Evolutionary conservation across 108 stramenopile species (phyloP).

Genomic region (Parietichytrium sp.): DNA sequence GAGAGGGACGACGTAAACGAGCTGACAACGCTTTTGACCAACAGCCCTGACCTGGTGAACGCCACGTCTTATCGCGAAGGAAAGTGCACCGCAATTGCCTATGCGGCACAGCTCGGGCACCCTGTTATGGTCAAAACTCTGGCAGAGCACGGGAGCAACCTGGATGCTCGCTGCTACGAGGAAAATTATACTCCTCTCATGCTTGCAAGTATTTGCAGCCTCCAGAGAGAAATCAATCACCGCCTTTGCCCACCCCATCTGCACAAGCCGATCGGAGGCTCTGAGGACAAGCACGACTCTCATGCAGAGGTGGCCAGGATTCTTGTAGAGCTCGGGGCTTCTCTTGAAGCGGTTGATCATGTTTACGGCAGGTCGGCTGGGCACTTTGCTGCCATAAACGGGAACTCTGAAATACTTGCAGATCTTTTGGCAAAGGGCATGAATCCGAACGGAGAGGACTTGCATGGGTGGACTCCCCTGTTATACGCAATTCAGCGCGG

Average conservation of each 20-base stretch:
- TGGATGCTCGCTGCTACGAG: slow-evolving; percentile 3
- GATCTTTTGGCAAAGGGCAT: background rate
- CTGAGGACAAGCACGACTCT: background rate
- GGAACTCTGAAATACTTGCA: background rate
- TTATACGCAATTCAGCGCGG: background rate
- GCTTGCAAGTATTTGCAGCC: background rate
- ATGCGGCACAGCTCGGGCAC: slow-evolving; percentile 3
- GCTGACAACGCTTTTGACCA: background rate
- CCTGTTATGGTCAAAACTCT: background rate
- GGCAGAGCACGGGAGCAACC: background rate
- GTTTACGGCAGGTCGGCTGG: background rate
- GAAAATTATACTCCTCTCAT: background rate
- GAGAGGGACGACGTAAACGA: background rate
- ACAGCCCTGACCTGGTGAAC: background rate
- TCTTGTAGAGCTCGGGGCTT: background rate
- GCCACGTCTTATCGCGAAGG: slow-evolving; percentile 6
- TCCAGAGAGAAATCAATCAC: slow-evolving; percentile 1
- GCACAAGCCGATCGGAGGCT: background rate
- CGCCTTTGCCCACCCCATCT: background rate
- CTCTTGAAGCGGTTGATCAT: background rate
- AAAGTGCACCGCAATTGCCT: background rate
- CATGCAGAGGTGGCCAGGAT: background rate
- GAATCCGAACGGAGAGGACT: background rate
- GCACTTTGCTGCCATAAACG: slow-evolving; percentile 6
- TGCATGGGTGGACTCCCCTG: slow-evolving; percentile 1